phyloP scores from a whole-genome alignment of 495 filamentous ascomycete genomes.

The Aspergillus ostianus region DNA sequence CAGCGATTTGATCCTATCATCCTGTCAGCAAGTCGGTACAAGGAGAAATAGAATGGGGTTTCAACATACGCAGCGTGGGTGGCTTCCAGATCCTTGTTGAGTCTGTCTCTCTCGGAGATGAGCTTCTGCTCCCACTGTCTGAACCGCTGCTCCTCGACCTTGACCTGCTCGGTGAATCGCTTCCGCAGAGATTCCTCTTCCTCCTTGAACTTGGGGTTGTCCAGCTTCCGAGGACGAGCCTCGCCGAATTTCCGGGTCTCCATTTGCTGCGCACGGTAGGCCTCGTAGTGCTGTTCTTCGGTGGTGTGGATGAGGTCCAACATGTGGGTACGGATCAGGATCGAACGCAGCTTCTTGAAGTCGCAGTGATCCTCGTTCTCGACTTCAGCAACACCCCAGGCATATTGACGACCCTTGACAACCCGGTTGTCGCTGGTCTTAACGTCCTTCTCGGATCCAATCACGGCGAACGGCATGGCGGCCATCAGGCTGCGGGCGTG shows the following conservation, averaged over 20 bases:
- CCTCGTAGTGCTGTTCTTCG: slow-evolving; percentile 98
- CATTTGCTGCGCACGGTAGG: slow-evolving; percentile 98
- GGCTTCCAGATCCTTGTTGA: slow-evolving; percentile 98
- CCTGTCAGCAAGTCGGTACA: slow-evolving; percentile 25
- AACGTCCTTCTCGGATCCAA: slow-evolving; percentile 98
- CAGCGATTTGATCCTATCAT: slow-evolving; percentile 79
- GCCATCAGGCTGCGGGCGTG: slow-evolving; percentile 92
- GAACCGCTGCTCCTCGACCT: slow-evolving; percentile 98
- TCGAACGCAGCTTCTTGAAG: slow-evolving; percentile 99
- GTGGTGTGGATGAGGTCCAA: slow-evolving; percentile 99
- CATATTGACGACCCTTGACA: slow-evolving; percentile 97
- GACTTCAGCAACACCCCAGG: slow-evolving; percentile 98
- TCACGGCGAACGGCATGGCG: slow-evolving; percentile 98
- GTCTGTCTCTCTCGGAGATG: slow-evolving; percentile 92
- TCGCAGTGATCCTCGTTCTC: slow-evolving; percentile 99
- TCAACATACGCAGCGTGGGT: slow-evolving; percentile 81
- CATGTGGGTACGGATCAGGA: slow-evolving; percentile 99
- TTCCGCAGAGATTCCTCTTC: slow-evolving; percentile 97
- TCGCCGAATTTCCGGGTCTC: slow-evolving; percentile 99
- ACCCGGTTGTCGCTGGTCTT: slow-evolving; percentile 93
- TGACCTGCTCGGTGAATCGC: slow-evolving; percentile 99
- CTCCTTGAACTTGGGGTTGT: slow-evolving; percentile 99
- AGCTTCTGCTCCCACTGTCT: slow-evolving; percentile 99
- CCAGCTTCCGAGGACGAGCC: slow-evolving; percentile 91
- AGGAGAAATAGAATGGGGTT: too few relatives aligned